Conservation (phyloP, 768 basidiomycete species). For the Strobilomyces confusus region DNA sequence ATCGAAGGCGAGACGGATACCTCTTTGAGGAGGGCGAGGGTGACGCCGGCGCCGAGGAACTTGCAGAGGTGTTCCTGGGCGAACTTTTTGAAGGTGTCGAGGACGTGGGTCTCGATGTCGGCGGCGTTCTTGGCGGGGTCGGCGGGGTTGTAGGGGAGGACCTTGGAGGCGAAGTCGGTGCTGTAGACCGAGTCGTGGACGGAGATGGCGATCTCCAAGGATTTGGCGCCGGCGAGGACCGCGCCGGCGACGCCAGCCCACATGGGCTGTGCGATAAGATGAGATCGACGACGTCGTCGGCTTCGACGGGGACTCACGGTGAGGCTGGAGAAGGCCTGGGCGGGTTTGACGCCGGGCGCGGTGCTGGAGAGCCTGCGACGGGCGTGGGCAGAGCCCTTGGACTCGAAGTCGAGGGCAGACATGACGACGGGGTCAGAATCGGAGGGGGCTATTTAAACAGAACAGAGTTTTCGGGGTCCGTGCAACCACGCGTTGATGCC, state of each 20-base stretch:
- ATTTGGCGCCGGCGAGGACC: slow-evolving; percentile 52
- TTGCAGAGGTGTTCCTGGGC: slow-evolving; percentile 77
- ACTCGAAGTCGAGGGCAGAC: slow-evolving; percentile 52
- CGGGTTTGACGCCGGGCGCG: slow-evolving; percentile 46
- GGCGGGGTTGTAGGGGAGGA: slow-evolving; percentile 48
- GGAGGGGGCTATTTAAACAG: slow-evolving; percentile 34
- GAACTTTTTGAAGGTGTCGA: slow-evolving; percentile 68
- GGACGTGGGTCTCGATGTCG: slow-evolving; percentile 59
- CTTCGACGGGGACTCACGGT: slow-evolving; percentile 44
- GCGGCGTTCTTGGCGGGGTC: slow-evolving; percentile 53
- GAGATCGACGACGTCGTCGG: slow-evolving; percentile 2
- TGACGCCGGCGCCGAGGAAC: slow-evolving; percentile 81
- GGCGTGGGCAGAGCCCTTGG: slow-evolving; percentile 57
- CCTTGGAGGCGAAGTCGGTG: slow-evolving; percentile 67
- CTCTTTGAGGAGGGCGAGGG: slow-evolving; percentile 65
- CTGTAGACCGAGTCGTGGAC: slow-evolving; percentile 84
- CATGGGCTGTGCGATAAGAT: slow-evolving; percentile 59
- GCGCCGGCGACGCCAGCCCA: slow-evolving; percentile 79
- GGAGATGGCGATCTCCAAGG: slow-evolving; percentile 71
- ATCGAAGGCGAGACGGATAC: slow-evolving; percentile 32
- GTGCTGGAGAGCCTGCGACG: slow-evolving; percentile 67
- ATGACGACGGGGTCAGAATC: slow-evolving; percentile 34
- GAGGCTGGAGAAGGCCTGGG: slow-evolving; percentile 57
- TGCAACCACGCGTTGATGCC: slow-evolving; percentile 2
- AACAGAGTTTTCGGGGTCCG: slow-evolving; percentile 29